Evolutionary conservation across 148 eudicot species (phyloP), one percentile per base, ranked within the genome.

Genomic region (Fallopia convolvulus): DNA sequence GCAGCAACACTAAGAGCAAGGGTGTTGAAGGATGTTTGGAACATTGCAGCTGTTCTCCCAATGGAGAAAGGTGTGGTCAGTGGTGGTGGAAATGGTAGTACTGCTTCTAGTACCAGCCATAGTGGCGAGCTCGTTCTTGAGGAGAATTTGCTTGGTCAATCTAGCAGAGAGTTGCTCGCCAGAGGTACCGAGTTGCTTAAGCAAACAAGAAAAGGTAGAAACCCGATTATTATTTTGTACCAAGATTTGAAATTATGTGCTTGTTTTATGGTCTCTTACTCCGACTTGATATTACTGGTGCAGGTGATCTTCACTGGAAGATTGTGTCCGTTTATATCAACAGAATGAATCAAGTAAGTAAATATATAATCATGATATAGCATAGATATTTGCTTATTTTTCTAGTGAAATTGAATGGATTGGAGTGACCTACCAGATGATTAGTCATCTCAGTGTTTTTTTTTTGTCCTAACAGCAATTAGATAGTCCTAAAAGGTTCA

Each of bases 261-360:
- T 66, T 66, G 20, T 14, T 66, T 15, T 5, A 68, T 68, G 20
- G 44, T 68, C 20, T 66, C 72, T 68, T 1, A 68, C 46, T 68
- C 72, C 2, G 12, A 21, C 20, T 39, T 36, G 15, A 36, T 68
- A 3, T 36, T 42, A 44, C 33, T 39, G 41, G 30, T 81, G 85
- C 87, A 95, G 99, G 97, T 61, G 99, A 95, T 82, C 94, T 95
- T 75, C 99, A 95, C 78, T 92, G 97, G 99, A 95, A 95, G 80
- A 79, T 91, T 61, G 97, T 95, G 66, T 95, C 97, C n/a, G 97
- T 95, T 60, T 95, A 95, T 76, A 86, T 95, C 79, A 92, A 91
- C 82, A 77, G 81, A 74, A 53, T 74, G 84, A 91, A 90, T 44
- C 93, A 95, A 90, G 99, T 92, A 73, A 68, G 77, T 23, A 53